Evolutionary conservation across 176 grass and related monocot species (phyloP).

Genomic region (Oryza glaberrima): DNA sequence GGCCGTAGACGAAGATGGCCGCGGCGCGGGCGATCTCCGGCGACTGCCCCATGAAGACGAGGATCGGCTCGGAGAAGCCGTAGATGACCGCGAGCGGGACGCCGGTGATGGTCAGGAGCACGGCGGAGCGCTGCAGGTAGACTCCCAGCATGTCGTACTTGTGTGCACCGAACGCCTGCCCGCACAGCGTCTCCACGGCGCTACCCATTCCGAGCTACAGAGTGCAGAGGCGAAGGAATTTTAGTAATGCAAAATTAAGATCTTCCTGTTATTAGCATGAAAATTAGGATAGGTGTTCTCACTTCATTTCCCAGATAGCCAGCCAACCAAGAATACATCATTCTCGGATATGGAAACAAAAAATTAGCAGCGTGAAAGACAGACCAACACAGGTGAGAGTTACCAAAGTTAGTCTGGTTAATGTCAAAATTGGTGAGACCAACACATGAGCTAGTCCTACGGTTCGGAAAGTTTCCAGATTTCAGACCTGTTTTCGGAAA

Average conservation of each 20-base stretch:
- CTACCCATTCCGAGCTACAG: constrained; percentile 87
- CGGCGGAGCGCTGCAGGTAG: constrained; percentile 79
- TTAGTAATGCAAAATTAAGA: too few relatives aligned
- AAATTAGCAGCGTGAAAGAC: too few relatives aligned
- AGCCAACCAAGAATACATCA: too few relatives aligned
- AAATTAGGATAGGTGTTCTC: not conserved
- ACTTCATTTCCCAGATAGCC: too few relatives aligned
- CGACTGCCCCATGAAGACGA: constrained; percentile 54
- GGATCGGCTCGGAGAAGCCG: constrained; percentile 57
- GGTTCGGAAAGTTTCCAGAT: too few relatives aligned
- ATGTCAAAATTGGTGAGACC: too few relatives aligned
- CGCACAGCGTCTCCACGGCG: constrained; percentile 87
- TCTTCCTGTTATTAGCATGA: not conserved
- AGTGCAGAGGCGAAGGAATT: constrained; percentile 13
- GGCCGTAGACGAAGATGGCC: constrained; percentile 58
- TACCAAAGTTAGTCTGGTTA: too few relatives aligned
- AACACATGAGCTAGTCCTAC: too few relatives aligned
- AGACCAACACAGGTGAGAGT: too few relatives aligned
- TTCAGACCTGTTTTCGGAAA: too few relatives aligned
- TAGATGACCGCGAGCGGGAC: constrained; percentile 59
- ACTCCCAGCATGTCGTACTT: constrained; percentile 86
- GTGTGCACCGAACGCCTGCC: constrained; percentile 77
- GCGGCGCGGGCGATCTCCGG: constrained; percentile 59
- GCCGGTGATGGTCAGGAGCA: constrained; percentile 57
- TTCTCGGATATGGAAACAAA: too few relatives aligned